Conservation (phyloP, 176 grass and related monocot genomes). For the Alopecurus myosuroides region DNA sequence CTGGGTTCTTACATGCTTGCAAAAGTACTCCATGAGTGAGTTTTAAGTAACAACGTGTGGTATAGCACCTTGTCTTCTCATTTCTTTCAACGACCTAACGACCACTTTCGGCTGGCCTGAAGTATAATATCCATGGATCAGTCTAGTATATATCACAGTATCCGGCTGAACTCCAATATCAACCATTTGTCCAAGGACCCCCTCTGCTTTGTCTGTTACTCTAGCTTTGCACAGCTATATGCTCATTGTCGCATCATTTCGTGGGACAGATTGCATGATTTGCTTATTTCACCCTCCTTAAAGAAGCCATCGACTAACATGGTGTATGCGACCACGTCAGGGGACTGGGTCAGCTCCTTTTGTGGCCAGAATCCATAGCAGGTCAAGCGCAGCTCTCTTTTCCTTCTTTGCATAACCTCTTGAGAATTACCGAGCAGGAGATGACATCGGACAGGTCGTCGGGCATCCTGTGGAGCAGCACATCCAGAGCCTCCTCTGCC, state of each 20-base stretch:
- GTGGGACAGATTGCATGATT: not conserved
- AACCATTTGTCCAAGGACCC: not conserved
- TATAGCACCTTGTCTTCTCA: not conserved
- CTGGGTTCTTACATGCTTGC: not conserved
- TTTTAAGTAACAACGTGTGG: not conserved
- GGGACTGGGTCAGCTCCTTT: not conserved
- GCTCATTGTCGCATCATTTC: not conserved
- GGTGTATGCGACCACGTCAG: not conserved
- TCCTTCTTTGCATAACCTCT: not conserved
- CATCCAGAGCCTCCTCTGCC: not conserved
- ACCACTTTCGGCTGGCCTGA: not conserved
- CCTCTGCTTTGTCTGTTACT: not conserved
- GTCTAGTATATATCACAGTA: not conserved
- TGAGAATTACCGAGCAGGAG: not conserved
- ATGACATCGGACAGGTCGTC: not conserved
- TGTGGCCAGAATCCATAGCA: not conserved
- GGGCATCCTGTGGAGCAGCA: not conserved
- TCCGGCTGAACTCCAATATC: not conserved
- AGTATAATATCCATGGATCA: conserved; percentile 15
- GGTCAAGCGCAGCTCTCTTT: not conserved
- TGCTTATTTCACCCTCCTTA: not conserved
- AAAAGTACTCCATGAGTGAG: not conserved
- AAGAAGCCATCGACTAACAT: not conserved
- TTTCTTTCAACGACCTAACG: not conserved
- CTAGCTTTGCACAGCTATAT: not conserved